phyloP scores from a whole-genome alignment of 1,284 basidiomycete genomes.

The Leccinum pachyderme region DNA sequence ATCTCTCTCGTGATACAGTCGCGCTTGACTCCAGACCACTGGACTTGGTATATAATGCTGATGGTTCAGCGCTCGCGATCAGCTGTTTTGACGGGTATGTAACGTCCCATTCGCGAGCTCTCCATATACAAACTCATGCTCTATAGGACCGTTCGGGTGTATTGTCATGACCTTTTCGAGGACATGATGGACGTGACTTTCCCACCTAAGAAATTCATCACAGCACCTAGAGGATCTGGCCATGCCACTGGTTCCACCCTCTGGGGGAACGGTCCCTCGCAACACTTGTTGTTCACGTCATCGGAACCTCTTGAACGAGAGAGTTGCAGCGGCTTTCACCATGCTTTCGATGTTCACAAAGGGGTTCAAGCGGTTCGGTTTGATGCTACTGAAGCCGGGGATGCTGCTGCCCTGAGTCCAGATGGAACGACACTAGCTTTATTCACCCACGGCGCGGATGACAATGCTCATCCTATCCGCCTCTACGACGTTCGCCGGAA shows the following conservation, averaged over 20 bases:
- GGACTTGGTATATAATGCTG: slow-evolving; percentile 30
- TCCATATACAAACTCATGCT: background rate
- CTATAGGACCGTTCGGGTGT: slow-evolving; percentile 19
- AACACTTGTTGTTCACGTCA: slow-evolving; percentile 52
- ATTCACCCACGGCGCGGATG: slow-evolving; percentile 39
- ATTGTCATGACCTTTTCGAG: slow-evolving; percentile 25
- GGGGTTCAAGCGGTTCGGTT: slow-evolving; percentile 36
- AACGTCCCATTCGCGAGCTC: background rate
- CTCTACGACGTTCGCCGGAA: slow-evolving; percentile 52
- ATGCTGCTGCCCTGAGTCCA: slow-evolving; percentile 46
- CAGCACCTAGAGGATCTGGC: slow-evolving; percentile 20
- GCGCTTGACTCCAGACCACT: slow-evolving; percentile 26
- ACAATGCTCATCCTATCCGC: slow-evolving; percentile 40
- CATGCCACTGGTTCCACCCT: slow-evolving; percentile 46
- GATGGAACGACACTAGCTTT: slow-evolving; percentile 47
- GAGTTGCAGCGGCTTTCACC: slow-evolving; percentile 44
- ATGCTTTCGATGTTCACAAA: slow-evolving; percentile 44
- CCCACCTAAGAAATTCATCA: slow-evolving; percentile 10
- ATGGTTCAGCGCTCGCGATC: slow-evolving; percentile 27
- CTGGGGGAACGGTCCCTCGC: slow-evolving; percentile 50
- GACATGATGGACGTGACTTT: slow-evolving; percentile 19
- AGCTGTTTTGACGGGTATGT: slow-evolving; percentile 36
- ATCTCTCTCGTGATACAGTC: slow-evolving; percentile 18
- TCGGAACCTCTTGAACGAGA: slow-evolving; percentile 44
- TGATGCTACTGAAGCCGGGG: slow-evolving; percentile 50